phyloP scores from a whole-genome alignment of 139 green algal genomes.

The Ulvella scutata region DNA sequence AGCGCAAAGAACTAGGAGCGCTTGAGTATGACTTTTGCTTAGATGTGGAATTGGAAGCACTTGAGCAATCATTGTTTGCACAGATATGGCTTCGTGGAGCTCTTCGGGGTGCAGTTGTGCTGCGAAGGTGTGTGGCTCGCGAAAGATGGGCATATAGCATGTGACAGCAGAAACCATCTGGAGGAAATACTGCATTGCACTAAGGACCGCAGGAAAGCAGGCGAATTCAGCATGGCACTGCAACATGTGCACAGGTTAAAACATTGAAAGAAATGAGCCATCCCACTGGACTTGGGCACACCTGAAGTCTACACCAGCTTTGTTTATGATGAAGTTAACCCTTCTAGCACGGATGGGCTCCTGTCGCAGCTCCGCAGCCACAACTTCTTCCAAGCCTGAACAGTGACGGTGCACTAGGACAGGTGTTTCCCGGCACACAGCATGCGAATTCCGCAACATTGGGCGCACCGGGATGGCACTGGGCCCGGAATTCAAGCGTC shows the following conservation, averaged over 20 bases:
- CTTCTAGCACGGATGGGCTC: neutral
- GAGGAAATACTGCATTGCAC: too few relatives aligned
- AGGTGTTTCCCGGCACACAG: neutral
- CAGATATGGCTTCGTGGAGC: too few relatives aligned
- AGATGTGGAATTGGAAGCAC: too few relatives aligned
- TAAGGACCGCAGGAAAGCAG: too few relatives aligned
- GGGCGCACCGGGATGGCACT: neutral
- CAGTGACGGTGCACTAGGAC: neutral
- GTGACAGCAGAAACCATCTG: neutral
- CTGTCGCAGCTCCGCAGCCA: neutral
- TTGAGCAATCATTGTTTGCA: too few relatives aligned
- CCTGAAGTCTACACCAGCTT: neutral
- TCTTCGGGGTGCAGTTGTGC: neutral
- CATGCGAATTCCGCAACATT: neutral
- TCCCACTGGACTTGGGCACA: too few relatives aligned
- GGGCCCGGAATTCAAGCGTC: too few relatives aligned
- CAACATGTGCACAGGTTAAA: too few relatives aligned
- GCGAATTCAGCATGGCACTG: too few relatives aligned
- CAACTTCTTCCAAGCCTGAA: slow-evolving; percentile 1
- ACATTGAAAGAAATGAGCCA: too few relatives aligned
- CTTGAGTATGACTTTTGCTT: too few relatives aligned
- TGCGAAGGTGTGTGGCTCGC: neutral
- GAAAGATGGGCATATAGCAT: neutral
- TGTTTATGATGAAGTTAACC: neutral
- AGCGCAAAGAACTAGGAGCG: too few relatives aligned